Conservation (phyloP, 495 filamentous ascomycete species). For the Podospora pseudoanserina region DNA sequence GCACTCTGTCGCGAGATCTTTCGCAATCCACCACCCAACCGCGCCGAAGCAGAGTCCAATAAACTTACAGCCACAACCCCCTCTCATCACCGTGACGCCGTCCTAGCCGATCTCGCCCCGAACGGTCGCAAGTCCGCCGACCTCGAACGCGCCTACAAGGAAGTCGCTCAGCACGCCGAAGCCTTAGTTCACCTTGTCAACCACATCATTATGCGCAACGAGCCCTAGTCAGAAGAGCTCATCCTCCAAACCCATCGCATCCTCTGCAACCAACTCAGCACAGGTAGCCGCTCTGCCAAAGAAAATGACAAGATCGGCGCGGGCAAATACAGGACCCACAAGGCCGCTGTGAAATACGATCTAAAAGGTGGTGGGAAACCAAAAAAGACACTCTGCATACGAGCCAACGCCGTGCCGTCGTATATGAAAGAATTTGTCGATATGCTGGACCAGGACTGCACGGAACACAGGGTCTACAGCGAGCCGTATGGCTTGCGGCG, state of each 20-base stretch:
- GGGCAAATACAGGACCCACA: conserved; percentile 23
- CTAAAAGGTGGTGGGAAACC: conserved; percentile 23
- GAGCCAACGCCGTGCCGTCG: conserved; percentile 22
- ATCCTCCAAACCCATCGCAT: conserved; percentile 33
- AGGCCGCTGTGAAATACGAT: conserved; percentile 25
- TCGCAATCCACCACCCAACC: background rate
- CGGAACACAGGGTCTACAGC: conserved; percentile 8
- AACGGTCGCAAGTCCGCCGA: background rate
- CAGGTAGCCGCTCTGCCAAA: conserved; percentile 4
- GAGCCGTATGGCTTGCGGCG: conserved; percentile 32
- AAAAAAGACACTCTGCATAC: conserved; percentile 27
- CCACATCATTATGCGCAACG: conserved; percentile 21
- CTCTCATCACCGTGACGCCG: background rate
- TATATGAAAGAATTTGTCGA: conserved; percentile 36
- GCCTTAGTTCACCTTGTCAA: conserved; percentile 30
- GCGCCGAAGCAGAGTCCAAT: background rate
- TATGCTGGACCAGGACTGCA: conserved; percentile 24
- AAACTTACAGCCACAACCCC: background rate
- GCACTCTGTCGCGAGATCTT: background rate
- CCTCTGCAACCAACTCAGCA: conserved; percentile 20
- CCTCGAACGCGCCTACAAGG: conserved; percentile 25
- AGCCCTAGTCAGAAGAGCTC: conserved; percentile 31
- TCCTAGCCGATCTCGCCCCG: background rate
- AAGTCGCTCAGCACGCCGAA: conserved; percentile 38
- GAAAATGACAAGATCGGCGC: conserved; percentile 20